A percentile compares a stretch with the other conserved stretches of the same genome.
These are phyloP conservation scores for Botryotinia calthae DNA, from an alignment of 2,329 filamentous ascomycete species.

Conservation along the genomic window DNA sequence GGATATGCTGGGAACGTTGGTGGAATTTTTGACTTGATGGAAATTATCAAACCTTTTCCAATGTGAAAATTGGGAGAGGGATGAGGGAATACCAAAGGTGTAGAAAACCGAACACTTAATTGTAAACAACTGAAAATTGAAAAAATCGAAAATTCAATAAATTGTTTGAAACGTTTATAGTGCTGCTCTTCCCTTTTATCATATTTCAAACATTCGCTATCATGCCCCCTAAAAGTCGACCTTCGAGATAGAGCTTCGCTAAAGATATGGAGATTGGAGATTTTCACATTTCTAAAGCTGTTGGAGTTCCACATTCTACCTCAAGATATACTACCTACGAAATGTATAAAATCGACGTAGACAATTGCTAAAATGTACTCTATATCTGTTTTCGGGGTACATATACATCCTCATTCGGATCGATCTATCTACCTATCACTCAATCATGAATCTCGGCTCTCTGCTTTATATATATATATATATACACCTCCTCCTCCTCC, in stretches of 20 bases:
- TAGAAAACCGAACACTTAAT: neutral
- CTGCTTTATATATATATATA: neutral
- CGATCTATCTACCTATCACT: neutral
- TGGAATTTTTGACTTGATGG: constrained; percentile 45
- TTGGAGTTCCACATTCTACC: neutral
- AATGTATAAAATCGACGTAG: neutral
- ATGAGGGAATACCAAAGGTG: neutral
- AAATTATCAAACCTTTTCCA: neutral
- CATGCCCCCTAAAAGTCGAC: neutral
- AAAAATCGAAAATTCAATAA: neutral
- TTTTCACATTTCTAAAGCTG: neutral
- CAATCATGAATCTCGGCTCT: neutral
- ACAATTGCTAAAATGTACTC: neutral
- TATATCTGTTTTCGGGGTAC: neutral
- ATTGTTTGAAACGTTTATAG: neutral
- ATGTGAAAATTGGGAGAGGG: too few relatives aligned
- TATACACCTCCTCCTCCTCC: neutral
- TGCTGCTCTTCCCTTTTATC: neutral
- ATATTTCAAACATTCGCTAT: neutral
- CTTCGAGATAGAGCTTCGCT: neutral
- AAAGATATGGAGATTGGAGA: neutral
- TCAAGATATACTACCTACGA: neutral
- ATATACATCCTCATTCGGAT: neutral
- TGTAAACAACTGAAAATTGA: too few relatives aligned
- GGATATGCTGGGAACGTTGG: constrained; percentile 65